Conservation (phyloP, 257 asterid genomes). For the Solanum virginianum region DNA sequence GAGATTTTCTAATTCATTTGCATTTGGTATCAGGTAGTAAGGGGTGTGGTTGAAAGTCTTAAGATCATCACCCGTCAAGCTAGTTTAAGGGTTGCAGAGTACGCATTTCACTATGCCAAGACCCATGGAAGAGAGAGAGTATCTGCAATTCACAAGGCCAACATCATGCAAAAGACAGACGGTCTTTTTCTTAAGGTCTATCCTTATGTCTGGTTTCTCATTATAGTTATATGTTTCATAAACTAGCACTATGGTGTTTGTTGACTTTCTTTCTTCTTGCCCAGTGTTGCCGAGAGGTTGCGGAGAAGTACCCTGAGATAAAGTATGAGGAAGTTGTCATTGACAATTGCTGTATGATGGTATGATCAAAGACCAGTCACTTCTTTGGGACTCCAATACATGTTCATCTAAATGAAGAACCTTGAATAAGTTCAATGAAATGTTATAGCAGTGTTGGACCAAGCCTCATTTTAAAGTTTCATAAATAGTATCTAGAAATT, state of each 20-base stretch:
- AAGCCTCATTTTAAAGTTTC: neutral
- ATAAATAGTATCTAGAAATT: neutral
- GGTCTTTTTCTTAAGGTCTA: conserved; percentile 95
- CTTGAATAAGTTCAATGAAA: neutral
- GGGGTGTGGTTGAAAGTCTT: conserved; percentile 96
- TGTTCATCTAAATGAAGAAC: neutral
- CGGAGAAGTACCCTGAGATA: conserved; percentile 85
- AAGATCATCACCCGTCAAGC: conserved; percentile 96
- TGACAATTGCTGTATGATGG: conserved; percentile 98
- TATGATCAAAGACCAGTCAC: conserved; percentile 9
- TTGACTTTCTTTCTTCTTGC: conserved; percentile 13
- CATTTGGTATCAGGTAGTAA: conserved; percentile 54
- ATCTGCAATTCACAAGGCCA: conserved; percentile 96
- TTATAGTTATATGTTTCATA: neutral
- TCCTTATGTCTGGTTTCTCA: neutral
- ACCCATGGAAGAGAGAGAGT: conserved; percentile 86
- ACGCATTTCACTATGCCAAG: conserved; percentile 92
- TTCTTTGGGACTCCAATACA: neutral
- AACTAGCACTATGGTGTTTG: conserved; percentile 10
- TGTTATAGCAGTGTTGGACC: neutral
- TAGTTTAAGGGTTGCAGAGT: conserved; percentile 91
- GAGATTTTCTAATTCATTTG: conserved; percentile 2
- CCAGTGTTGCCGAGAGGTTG: conserved; percentile 97
- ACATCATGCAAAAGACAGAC: conserved; percentile 97
- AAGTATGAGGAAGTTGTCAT: conserved; percentile 88